phyloP scores from a whole-genome alignment of 176 grass and related monocot genomes.

The Dendrocalamus sinicus region DNA sequence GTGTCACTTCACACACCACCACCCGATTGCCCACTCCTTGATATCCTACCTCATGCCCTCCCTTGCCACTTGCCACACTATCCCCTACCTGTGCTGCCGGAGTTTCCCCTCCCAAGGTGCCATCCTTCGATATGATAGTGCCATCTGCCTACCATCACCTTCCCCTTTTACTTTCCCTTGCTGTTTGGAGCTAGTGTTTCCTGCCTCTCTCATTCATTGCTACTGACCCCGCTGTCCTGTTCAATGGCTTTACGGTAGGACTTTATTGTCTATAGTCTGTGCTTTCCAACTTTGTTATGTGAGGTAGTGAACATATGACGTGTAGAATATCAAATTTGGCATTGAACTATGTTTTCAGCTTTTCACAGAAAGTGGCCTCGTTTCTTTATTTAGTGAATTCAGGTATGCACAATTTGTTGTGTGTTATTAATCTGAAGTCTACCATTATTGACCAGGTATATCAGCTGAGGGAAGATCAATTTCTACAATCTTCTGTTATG shows the following conservation, averaged over 20 bases:
- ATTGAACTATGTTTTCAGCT: not conserved
- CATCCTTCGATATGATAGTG: conserved; percentile 1
- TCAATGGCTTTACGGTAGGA: not conserved
- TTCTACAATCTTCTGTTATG: conserved; percentile 71
- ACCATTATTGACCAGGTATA: conserved; percentile 59
- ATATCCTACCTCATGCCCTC: not conserved
- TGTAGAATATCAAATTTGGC: conserved; percentile 1
- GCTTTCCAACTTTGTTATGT: conserved; percentile 36
- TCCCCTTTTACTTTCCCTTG: not conserved
- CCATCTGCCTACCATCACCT: not conserved
- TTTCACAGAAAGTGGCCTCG: not conserved
- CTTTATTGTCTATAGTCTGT: not conserved
- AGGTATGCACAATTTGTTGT: conserved; percentile 1
- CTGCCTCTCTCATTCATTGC: not conserved
- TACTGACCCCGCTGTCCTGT: not conserved
- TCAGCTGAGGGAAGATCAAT: conserved; percentile 56
- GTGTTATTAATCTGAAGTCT: conserved; percentile 43
- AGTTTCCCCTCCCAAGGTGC: not conserved
- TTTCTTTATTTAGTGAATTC: conserved; percentile 21
- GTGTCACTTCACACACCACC: not conserved
- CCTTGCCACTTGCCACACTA: conserved; percentile 14
- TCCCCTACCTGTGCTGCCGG: not conserved
- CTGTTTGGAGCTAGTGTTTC: not conserved
- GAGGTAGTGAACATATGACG: not conserved
- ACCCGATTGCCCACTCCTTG: not conserved